phyloP scores from a whole-genome alignment of 75 land plant species.

The Azolla pinnata region DNA sequence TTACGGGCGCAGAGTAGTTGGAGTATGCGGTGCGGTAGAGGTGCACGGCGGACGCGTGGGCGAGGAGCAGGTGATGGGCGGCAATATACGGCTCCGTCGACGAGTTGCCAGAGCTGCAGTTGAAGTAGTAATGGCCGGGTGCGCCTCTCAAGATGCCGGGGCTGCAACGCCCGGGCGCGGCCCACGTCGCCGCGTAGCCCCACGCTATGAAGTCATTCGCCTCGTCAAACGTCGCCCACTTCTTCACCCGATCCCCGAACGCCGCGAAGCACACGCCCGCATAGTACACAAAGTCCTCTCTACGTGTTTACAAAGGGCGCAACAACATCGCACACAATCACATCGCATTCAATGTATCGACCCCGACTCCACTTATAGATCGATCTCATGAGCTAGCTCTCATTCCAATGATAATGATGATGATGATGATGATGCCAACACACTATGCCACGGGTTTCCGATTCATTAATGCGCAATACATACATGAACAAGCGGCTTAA shows the following conservation, averaged over 20 bases:
- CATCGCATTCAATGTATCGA: too few relatives aligned
- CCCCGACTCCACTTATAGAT: too few relatives aligned
- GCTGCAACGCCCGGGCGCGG: slow-evolving; percentile 17
- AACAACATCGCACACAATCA: background rate
- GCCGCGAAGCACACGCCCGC: slow-evolving; percentile 38
- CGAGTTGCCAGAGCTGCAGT: slow-evolving; percentile 14
- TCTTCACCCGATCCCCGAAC: slow-evolving; percentile 45
- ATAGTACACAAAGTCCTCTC: slow-evolving; percentile 31
- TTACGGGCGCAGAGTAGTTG: too few relatives aligned
- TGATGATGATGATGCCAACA: too few relatives aligned
- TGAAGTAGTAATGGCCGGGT: too few relatives aligned
- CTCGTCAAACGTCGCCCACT: slow-evolving; percentile 42
- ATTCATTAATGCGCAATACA: too few relatives aligned
- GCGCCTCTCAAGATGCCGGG: background rate
- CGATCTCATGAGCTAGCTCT: too few relatives aligned
- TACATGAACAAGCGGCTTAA: slow-evolving; percentile 33
- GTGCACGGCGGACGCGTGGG: slow-evolving; percentile 30
- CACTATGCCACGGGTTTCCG: too few relatives aligned
- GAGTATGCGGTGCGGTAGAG: too few relatives aligned
- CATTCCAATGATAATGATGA: too few relatives aligned
- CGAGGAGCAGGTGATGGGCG: slow-evolving; percentile 27
- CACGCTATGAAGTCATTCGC: slow-evolving; percentile 14
- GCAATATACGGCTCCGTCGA: slow-evolving; percentile 19
- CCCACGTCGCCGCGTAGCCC: slow-evolving; percentile 5
- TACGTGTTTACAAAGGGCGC: background rate